Base-by-base conservation (phyloP, 768 basidiomycete species). In the Naganishia friedmannii region DNA sequence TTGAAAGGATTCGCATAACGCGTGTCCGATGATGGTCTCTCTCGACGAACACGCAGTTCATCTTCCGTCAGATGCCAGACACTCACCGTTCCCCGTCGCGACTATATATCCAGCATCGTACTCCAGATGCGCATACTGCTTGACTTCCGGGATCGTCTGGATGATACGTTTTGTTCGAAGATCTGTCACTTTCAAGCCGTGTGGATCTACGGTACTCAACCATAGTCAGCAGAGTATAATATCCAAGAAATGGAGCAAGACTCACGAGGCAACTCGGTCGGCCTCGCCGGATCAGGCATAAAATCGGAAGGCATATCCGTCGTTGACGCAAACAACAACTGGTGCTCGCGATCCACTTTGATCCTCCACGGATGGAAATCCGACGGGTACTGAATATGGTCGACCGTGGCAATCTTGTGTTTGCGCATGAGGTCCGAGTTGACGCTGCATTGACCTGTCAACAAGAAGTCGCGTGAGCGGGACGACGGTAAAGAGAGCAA, bases 361-460 rank as follows among this genome's bases (percentile, higher is more conserved):
- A 68, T 68, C 39, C 67, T 34, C 67, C 67, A 68, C 26, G 65
- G 54, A 13, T 56, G 26, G 28, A 53, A 68, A 6, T 39, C 67
- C 17, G 5, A 5, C 6, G 21, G 13, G 17, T 15, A 68, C 5
- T 28, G 34, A 23, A 45, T 19, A 68, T 56, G 67, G 29, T 45
- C 42, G 17, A 46, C 67, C 23, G 17, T 56, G 6, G 17, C 19
- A 7, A 46, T 56, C 21, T 37, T 56, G 53, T 55, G 37, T 42
- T 42, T 26, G 2, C 39, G 37, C 60, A 63, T 63, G 1, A 45
- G 23, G 7, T 26, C 12, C n/a, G 39, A 10, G n/a, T 26, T 13
- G 60, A 68, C 12, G 46, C 34, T n/a, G 37, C 53, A 45, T 56
- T 32, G 48, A 53, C 46, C 46, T 51, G 8, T 23, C 3, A 7